These are phyloP conservation scores for Trichoderma cornu-damae DNA, from an alignment of 2,329 filamentous ascomycete species.

Conservation along the genomic window DNA sequence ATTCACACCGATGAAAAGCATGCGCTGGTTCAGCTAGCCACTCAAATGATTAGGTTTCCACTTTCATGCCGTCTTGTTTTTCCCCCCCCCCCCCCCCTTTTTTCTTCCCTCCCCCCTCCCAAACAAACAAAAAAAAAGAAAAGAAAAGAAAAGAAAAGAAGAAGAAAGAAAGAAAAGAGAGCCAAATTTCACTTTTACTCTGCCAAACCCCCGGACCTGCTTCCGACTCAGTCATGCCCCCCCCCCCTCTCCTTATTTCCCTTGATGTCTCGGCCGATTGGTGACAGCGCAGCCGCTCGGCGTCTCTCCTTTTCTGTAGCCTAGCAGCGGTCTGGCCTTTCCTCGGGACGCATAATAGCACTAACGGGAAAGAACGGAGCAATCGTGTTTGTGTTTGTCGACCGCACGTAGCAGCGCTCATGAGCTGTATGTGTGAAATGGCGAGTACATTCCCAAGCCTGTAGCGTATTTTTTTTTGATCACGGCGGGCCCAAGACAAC, in stretches of 20 bases:
- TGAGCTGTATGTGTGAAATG: constrained; percentile 9
- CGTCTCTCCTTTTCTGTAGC: not conserved
- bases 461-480: constrained; percentile 1
- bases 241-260: not conserved
- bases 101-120: not conserved
- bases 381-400: not conserved
- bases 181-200: not conserved
- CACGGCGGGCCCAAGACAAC: not conserved
- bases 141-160: too few relatives aligned
- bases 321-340: not conserved
- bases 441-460: not conserved
- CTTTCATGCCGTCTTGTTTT: constrained; percentile 12
- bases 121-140: too few relatives aligned
- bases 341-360: not conserved
- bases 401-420: not conserved
- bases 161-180: too few relatives aligned
- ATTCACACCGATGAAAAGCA: not conserved
- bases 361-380: not conserved
- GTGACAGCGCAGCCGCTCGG: not conserved
- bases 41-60: not conserved
- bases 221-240: not conserved
- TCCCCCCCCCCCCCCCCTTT: not conserved
- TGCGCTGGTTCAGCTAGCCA: constrained; percentile 17
- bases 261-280: constrained; percentile 5
- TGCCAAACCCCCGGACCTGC: not conserved